Evolutionary conservation across 148 eudicot species (phyloP).

Genomic region (Rhododendron henanense): DNA sequence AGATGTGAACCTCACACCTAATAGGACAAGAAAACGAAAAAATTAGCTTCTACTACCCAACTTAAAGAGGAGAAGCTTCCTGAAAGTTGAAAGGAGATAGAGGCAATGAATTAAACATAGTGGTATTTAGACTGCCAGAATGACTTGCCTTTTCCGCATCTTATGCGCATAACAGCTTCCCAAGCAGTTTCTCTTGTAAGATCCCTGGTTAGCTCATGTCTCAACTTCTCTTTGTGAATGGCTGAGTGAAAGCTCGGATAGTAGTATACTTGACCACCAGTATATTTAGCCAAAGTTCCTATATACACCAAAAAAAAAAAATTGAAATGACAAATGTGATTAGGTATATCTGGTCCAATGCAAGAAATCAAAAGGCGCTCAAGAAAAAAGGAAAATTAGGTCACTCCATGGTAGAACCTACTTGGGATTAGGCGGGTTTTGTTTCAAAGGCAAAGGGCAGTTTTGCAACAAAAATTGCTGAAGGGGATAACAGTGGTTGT

Average conservation of each 20-base stretch:
- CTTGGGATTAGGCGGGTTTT: not conserved
- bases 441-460: not conserved
- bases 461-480: not conserved
- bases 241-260: constrained; percentile 76
- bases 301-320: constrained; percentile 5
- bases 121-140: not conserved
- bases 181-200: constrained; percentile 98
- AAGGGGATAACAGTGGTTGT: not conserved
- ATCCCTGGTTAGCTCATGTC: constrained; percentile 84
- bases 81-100: not conserved
- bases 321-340: not conserved
- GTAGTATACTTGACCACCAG: constrained; percentile 88
- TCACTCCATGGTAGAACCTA: not conserved
- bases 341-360: not conserved
- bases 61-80: not conserved
- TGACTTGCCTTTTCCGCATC: constrained; percentile 90
- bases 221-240: constrained; percentile 73
- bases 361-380: not conserved
- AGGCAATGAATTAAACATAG: constrained; percentile 3
- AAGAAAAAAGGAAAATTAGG: not conserved
- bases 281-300: constrained; percentile 95
- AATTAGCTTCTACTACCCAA: not conserved
- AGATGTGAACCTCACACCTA: constrained; percentile 86
- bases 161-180: constrained; percentile 96
- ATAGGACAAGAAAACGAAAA: constrained; percentile 6